Conservation (phyloP, 108 stramenopile species). For the Poteriospumella lacustris region DNA sequence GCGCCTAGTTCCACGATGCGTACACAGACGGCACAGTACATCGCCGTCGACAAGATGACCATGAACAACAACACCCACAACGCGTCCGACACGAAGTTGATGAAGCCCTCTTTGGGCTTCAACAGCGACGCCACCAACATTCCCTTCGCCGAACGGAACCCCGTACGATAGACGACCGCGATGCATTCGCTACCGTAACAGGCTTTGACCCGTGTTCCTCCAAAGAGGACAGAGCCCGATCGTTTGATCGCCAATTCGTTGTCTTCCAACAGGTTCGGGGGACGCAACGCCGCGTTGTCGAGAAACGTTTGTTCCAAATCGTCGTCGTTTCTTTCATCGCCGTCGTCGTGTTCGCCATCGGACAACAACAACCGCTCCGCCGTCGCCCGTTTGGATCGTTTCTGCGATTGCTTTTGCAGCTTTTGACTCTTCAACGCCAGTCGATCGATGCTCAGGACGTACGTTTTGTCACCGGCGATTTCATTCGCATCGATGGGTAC, state of each 20-base stretch:
- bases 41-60: neutral
- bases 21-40: neutral
- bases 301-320: no score
- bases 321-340: no score
- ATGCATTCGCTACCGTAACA: neutral
- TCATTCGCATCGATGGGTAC: neutral
- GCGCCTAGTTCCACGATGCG: neutral
- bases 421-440: no score
- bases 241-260: neutral
- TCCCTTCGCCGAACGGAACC: constrained; percentile 22
- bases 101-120: constrained; percentile 10
- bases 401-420: neutral
- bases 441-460: no score
- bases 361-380: no score
- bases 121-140: neutral
- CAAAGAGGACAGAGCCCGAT: constrained; percentile 1
- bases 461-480: neutral
- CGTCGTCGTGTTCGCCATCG: no score
- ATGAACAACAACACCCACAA: constrained; percentile 4
- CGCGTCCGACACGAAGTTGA: constrained; percentile 17
- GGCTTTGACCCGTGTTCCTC: neutral
- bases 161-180: constrained; percentile 13
- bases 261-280: no score
- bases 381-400: neutral
- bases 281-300: no score